Percentiles rank a stretch among this genome's conserved stretches.
Evolutionary conservation across 305 asterid species (phyloP).

Genomic region (Nicotiana rustica): DNA sequence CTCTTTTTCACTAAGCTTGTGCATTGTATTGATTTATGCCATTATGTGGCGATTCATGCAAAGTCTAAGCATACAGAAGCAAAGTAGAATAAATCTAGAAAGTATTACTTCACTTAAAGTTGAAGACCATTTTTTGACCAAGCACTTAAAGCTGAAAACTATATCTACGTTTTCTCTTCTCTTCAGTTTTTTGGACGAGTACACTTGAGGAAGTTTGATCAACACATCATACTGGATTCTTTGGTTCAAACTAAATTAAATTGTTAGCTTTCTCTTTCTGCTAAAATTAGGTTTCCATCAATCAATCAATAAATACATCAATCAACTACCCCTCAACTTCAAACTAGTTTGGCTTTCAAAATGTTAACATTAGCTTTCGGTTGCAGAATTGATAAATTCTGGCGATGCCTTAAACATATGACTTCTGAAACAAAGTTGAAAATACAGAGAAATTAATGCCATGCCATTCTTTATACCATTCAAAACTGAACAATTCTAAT

Average conservation of each 20-base stretch:
- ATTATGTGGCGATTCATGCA: not conserved
- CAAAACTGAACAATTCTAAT: not conserved
- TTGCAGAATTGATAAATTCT: not conserved
- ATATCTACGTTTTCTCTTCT: not conserved
- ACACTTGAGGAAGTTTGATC: conserved; percentile 4
- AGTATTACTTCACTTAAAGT: not conserved
- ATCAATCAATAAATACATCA: not conserved
- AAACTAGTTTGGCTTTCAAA: not conserved
- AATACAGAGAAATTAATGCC: not conserved
- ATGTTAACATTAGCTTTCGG: conserved; percentile 9
- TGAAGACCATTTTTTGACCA: not conserved
- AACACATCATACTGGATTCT: conserved; percentile 15
- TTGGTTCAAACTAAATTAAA: not conserved
- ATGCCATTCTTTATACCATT: not conserved
- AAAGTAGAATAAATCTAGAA: not conserved
- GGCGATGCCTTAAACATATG: conserved; percentile 1
- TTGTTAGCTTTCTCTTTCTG: not conserved
- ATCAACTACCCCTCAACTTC: conserved; percentile 1
- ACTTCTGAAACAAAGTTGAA: not conserved
- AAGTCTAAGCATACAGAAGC: not conserved
- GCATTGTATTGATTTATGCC: not conserved
- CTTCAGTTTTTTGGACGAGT: not conserved
- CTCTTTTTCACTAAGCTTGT: not conserved
- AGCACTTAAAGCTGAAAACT: conserved; percentile 9
- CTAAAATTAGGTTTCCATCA: not conserved